Percentiles rank a stretch among this genome's conserved stretches.
phyloP scores from a whole-genome alignment of 176 grass and related monocot genomes.

The Bothriochloa decipiens region DNA sequence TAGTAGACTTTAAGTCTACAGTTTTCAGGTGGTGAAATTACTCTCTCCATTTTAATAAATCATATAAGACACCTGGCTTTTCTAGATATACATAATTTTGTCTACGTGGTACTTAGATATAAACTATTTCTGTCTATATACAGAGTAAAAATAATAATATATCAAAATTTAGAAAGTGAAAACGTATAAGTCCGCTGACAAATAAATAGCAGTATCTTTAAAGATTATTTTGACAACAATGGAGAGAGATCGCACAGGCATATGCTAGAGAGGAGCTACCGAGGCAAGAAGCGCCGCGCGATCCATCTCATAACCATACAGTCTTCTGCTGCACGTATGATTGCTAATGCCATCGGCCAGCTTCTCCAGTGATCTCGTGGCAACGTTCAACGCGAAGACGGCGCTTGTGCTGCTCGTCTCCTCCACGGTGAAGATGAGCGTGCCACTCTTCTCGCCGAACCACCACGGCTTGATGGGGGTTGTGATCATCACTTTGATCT shows the following conservation, averaged over 20 bases:
- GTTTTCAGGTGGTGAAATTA: no score
- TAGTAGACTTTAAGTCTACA: no score
- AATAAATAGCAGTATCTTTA: no score
- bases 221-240: no score
- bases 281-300: background rate
- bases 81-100: no score
- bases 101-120: background rate
- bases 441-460: background rate
- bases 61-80: no score
- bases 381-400: background rate
- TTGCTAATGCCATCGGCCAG: background rate
- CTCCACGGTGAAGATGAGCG: background rate
- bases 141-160: background rate
- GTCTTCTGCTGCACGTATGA: background rate
- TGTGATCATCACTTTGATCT: background rate
- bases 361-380: background rate
- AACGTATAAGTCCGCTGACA: background rate
- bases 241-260: no score
- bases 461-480: no score
- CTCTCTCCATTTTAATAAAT: no score
- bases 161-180: background rate
- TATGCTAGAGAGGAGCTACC: background rate
- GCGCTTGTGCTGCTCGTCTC: background rate
- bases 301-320: slow-evolving; percentile 32
- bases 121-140: background rate